Base-by-base conservation (phyloP, 2,329 filamentous ascomycete genomes). In the Penicillium sp. region DNA sequence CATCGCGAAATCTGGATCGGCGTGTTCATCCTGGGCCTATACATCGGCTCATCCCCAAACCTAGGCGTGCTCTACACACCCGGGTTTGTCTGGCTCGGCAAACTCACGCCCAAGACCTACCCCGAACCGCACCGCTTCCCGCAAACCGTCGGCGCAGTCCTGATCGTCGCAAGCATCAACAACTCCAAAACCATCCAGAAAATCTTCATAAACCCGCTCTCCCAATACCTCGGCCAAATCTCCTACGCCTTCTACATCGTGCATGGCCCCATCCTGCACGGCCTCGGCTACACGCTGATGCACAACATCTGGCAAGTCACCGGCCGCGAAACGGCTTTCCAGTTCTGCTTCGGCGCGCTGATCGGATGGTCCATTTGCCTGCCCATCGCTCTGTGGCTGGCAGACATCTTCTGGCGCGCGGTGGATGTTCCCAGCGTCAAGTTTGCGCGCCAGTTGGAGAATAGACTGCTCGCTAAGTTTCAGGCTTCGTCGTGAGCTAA, bases 391-490 rank as follows among this genome's bases (percentile, higher is more conserved):
- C 71, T 85, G 5, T 85, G 82, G 77, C 73, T 77, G 5, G 79
- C 80, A 1, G 83, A 86, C 66, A 56, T 86, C 3, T 85, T 85
- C 63, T 85, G 82, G 81, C 75, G 82, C 26, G 69, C 69, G 1
- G 74, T 86, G 5, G 84, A 86, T 66, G 68, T 72, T 3, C 78
- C 77, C 1, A 74, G 77, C 64, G 72, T 82, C 7, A 75, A 73
- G 50, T 76, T 83, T 61, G 76, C 80, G 3, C 71, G 76, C 45
- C 80, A 78, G 74, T 58, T 82, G 24, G 81, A 81, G 64, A 65
- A 65, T 43, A 64, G 64, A 38, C 57, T 71, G 26, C 60, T 67
- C 28, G 62, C 64, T 1, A 68, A 42, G 20, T 52, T 58, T 33
- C 45, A 58, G 5, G 28, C 35, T 8, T 43, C 40, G 8, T 20